Conservation (phyloP, 2,329 filamentous ascomycete species). For the Aspergillus texensis region DNA sequence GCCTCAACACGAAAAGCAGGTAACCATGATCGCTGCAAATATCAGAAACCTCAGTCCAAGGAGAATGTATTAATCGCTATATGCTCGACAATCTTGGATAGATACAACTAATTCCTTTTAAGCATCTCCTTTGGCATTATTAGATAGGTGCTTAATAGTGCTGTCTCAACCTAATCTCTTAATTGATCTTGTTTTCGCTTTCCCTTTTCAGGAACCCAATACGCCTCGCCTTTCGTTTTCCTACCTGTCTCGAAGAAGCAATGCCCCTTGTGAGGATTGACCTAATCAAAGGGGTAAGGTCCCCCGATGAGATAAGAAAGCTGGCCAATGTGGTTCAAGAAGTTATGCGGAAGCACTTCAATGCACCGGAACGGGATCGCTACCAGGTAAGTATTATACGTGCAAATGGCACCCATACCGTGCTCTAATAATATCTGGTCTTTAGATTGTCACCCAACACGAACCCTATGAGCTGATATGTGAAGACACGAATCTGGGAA, state of each 20-base stretch:
- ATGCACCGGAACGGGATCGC: constrained; percentile 30
- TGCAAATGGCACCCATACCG: not conserved
- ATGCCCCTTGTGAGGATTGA: constrained; percentile 39
- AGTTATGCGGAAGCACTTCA: constrained; percentile 30
- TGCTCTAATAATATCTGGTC: not conserved
- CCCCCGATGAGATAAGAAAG: constrained; percentile 27
- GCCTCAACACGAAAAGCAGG: not conserved
- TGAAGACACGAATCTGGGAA: constrained; percentile 34
- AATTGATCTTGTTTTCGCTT: too few species aligned
- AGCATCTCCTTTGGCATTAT: too few species aligned
- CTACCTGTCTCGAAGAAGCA: not conserved
- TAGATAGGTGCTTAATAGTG: too few species aligned
- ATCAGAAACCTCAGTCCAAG: too few species aligned
- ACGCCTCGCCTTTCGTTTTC: too few species aligned
- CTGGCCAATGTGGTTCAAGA: constrained; percentile 31
- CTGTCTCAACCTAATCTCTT: too few species aligned
- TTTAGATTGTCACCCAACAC: constrained; percentile 35
- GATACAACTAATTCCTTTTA: too few species aligned
- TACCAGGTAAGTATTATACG: constrained; percentile 20
- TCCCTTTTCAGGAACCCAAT: too few species aligned
- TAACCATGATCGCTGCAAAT: too few species aligned
- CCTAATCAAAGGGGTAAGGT: constrained; percentile 24
- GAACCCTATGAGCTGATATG: constrained; percentile 35
- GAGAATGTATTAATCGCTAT: too few species aligned
- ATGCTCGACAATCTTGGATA: too few species aligned